Percentiles rank a stretch among this genome's conserved stretches.
phyloP scores from a whole-genome alignment of 1,284 basidiomycete genomes.

The Thecaphora thlaspeos region DNA sequence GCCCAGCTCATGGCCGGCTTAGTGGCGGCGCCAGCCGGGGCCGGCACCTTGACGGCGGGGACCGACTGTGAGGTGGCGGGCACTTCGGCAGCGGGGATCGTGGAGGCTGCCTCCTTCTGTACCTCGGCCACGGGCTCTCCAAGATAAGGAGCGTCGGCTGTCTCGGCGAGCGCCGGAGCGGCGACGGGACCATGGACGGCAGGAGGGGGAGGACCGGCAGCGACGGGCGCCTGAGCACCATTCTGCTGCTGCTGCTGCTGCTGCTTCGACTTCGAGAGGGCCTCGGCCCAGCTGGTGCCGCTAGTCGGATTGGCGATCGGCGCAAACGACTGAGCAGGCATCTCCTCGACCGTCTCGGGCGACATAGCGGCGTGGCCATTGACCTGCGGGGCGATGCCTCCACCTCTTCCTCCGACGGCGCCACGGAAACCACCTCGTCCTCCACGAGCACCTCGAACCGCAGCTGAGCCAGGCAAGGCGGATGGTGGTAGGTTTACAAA shows the following conservation, averaged over 20 bases:
- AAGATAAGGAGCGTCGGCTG: conserved; percentile 10
- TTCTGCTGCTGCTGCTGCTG: conserved; percentile 24
- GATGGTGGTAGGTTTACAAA: too few species aligned
- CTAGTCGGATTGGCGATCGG: conserved; percentile 32
- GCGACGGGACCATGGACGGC: conserved; percentile 18
- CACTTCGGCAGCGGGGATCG: conserved; percentile 19
- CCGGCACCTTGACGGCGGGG: conserved; percentile 40
- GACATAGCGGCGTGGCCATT: conserved; percentile 40
- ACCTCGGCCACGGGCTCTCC: conserved; percentile 9
- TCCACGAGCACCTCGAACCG: conserved; percentile 43
- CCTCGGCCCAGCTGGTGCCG: conserved; percentile 46
- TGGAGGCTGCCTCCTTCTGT: neutral
- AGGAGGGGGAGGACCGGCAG: conserved; percentile 18
- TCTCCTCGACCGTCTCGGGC: conserved; percentile 25
- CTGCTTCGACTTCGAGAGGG: conserved; percentile 28
- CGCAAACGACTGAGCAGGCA: conserved; percentile 23
- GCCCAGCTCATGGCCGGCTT: conserved; percentile 53
- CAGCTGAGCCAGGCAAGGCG: too few species aligned
- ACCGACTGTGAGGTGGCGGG: conserved; percentile 30
- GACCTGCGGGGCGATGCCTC: conserved; percentile 38
- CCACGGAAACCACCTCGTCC: conserved; percentile 46
- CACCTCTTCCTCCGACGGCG: conserved; percentile 34
- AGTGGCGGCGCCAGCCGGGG: conserved; percentile 22
- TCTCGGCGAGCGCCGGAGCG: conserved; percentile 9
- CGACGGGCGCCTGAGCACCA: conserved; percentile 10